Conservation (phyloP, 2,329 filamentous ascomycete species). For the Clonostachys chloroleuca region DNA sequence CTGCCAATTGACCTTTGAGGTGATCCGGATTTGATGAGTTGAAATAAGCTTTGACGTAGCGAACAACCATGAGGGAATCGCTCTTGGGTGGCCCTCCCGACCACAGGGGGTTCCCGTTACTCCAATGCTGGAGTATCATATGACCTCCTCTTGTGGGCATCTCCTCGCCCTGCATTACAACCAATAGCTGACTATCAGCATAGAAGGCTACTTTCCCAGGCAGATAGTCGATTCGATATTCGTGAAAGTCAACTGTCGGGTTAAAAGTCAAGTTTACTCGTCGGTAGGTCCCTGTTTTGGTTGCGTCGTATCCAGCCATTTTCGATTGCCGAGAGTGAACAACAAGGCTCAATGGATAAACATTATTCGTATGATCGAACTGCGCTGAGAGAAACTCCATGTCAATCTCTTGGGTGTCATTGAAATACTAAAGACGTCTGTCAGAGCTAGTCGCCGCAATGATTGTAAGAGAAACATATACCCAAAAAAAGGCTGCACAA, state of each 20-base stretch:
- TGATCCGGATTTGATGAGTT: constrained; percentile 51
- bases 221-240: constrained; percentile 76
- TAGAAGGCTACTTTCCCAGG: constrained; percentile 62
- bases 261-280: constrained; percentile 59
- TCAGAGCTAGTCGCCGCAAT: constrained; percentile 4
- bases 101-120: constrained; percentile 70
- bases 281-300: constrained; percentile 52
- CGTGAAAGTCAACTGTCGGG: constrained; percentile 63
- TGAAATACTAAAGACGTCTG: constrained; percentile 54
- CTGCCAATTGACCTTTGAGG: background rate
- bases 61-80: constrained; percentile 60
- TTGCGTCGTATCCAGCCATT: constrained; percentile 57
- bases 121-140: constrained; percentile 72
- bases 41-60: constrained; percentile 76
- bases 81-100: constrained; percentile 62
- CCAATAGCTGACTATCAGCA: constrained; percentile 56
- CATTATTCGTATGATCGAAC: constrained; percentile 43
- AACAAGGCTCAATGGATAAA: constrained; percentile 68
- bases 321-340: constrained; percentile 62
- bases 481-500: constrained; percentile 78
- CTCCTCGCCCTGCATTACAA: constrained; percentile 48
- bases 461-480: constrained; percentile 18
- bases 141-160: constrained; percentile 60
- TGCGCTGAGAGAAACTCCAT: constrained; percentile 72
- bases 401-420: constrained; percentile 77